These are phyloP conservation scores for Thermothielavioides terrestris DNA, from an alignment of 495 filamentous ascomycete genomes.

Conservation along the genomic window DNA sequence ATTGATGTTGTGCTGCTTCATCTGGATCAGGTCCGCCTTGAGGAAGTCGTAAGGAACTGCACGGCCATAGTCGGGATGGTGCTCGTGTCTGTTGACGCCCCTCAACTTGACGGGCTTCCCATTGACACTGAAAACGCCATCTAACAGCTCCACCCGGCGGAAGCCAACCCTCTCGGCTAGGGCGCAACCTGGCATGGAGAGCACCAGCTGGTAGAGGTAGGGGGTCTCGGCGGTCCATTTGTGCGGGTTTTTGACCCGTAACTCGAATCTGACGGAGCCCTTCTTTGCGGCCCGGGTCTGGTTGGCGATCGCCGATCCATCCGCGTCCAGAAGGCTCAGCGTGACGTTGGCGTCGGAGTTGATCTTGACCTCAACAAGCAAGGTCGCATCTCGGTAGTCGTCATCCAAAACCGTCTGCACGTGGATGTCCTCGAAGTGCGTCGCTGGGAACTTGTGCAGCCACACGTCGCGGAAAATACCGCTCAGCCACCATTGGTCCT, in stretches of 20 bases:
- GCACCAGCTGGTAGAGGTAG: slow-evolving; percentile 46
- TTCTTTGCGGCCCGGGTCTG: slow-evolving; percentile 9
- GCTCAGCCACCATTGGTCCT: slow-evolving; percentile 49
- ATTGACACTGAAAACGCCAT: slow-evolving; percentile 53
- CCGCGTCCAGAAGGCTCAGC: slow-evolving; percentile 29
- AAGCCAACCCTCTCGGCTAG: slow-evolving; percentile 52
- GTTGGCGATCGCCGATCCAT: slow-evolving; percentile 18
- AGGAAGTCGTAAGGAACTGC: slow-evolving; percentile 51
- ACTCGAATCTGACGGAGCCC: slow-evolving; percentile 14
- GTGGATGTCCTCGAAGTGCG: slow-evolving; percentile 51
- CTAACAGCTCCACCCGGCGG: slow-evolving; percentile 46
- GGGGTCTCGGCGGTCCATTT: slow-evolving; percentile 69
- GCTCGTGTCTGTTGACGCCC: slow-evolving; percentile 63
- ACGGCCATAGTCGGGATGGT: slow-evolving; percentile 52
- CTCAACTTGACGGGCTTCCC: slow-evolving; percentile 50
- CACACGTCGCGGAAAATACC: slow-evolving; percentile 67
- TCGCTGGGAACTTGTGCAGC: slow-evolving; percentile 51
- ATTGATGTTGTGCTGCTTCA: slow-evolving; percentile 64
- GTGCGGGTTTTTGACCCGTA: slow-evolving; percentile 35
- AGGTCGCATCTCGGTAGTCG: slow-evolving; percentile 45
- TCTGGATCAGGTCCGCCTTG: slow-evolving; percentile 48
- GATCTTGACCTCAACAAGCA: slow-evolving; percentile 41
- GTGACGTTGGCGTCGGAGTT: slow-evolving; percentile 23
- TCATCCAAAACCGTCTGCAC: slow-evolving; percentile 48
- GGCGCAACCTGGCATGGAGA: slow-evolving; percentile 33